Base-by-base conservation (phyloP, 257 asterid genomes). In the Forsythia suspensa region DNA sequence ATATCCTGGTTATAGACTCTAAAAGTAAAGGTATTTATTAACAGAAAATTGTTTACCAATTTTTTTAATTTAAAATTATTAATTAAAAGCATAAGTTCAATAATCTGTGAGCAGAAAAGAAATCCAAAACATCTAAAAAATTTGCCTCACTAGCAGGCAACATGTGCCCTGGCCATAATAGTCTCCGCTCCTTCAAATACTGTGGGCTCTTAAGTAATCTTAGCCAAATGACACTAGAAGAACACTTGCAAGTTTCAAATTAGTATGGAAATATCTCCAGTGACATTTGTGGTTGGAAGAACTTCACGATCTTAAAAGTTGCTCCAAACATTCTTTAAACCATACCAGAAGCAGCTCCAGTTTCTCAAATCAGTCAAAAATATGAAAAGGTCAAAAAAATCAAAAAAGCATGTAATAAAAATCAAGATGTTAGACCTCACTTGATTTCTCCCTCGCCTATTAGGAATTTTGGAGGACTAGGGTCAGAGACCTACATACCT, bases 1-100 rank as follows among this genome's bases (percentile, higher is more conserved):
- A 24, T 36, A 61, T 73, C 75, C 70, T 18, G 76, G 78, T 85
- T 70, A 80, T 80, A 71, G 42, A 46, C 46, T 40, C 74, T 43
- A 66, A 66, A 51, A 73, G 68, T 70, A 76, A 12, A 78, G 55
- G 5, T 51, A 76, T 66, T 71, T 59, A 72, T 55, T 42, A 9
- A 74, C 57, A 70, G 48, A 70, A 38, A 72, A 42, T 46, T 65
- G 71, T 70, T 77, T 38, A 72, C 48, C 6, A 55, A 51, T 20
- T 74, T 48, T 41, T 65, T 40, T 37, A 24, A 42, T 57, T 41
- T 55, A 15, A 55, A 48, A 48, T 12, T 9, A 29, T 55, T 37
- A 15, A 11, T 68, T 15, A 18, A 12, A 70, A 48, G 61, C 11
- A 11, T 44, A 36, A 73, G 51, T 59, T 57, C 39, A 72, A 41